Evolutionary conservation across 2,329 filamentous ascomycete species (phyloP).

Genomic region (Domatiomyces globalis): DNA sequence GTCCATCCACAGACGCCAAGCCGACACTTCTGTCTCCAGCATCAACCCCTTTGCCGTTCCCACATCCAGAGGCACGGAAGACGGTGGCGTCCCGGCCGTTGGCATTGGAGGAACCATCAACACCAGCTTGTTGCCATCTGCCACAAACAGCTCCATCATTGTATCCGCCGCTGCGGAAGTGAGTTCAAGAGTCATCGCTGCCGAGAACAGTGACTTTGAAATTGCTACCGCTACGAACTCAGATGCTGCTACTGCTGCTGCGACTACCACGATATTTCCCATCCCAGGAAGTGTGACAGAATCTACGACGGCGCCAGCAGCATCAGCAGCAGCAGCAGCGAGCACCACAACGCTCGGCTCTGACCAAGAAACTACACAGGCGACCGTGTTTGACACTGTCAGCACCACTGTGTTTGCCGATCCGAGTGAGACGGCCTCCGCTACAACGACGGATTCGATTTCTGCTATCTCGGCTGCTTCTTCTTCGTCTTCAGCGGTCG

Average conservation of each 20-base stretch:
- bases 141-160: constrained; percentile 5
- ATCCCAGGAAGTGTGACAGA: neutral
- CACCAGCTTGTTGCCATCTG: constrained; percentile 11
- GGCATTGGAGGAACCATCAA: constrained; percentile 11
- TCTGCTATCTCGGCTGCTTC: no score
- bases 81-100: constrained; percentile 16
- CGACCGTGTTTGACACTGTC: neutral
- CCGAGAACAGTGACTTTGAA: neutral
- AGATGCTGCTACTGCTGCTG: neutral
- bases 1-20: neutral
- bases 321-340: constrained; percentile 1
- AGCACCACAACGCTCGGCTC: neutral
- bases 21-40: neutral
- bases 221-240: no score
- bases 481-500: no score
- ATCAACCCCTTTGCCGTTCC: constrained; percentile 5
- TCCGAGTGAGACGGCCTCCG: neutral
- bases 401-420: neutral
- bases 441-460: neutral
- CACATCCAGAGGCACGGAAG: constrained; percentile 9
- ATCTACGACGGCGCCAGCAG: neutral
- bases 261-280: neutral
- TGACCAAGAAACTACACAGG: neutral
- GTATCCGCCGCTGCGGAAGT: neutral
- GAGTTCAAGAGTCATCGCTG: neutral